Conservation (phyloP, 225 moss, liverwort and hornwort species). For the Polytrichum commune region DNA sequence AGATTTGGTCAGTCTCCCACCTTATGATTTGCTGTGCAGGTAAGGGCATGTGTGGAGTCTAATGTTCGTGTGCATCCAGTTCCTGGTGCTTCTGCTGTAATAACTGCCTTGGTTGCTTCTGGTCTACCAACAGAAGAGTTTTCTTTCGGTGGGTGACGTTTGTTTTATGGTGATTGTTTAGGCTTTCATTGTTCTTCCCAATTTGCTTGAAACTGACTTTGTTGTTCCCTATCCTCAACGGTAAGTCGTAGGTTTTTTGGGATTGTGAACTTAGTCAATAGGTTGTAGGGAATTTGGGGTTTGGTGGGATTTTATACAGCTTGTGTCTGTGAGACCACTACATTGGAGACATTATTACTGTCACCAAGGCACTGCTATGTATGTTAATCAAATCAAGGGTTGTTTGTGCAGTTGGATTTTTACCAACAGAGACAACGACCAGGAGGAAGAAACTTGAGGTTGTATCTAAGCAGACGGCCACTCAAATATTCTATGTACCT, state of each 20-base stretch:
- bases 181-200: too few species aligned
- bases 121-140: slow-evolving; percentile 91
- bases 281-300: not conserved
- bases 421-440: slow-evolving; percentile 56
- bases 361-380: too few species aligned
- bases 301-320: too few species aligned
- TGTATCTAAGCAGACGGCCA: slow-evolving; percentile 71
- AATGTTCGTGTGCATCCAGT: slow-evolving; percentile 81
- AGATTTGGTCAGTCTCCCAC: not conserved
- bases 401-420: slow-evolving; percentile 76
- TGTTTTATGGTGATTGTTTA: too few species aligned
- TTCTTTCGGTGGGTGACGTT: slow-evolving; percentile 59
- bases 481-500: slow-evolving; percentile 89
- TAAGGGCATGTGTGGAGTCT: slow-evolving; percentile 82
- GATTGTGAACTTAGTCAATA: too few species aligned
- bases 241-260: too few species aligned
- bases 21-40: slow-evolving; percentile 32
- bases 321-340: too few species aligned
- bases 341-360: too few species aligned
- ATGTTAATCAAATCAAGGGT: not conserved
- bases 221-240: too few species aligned
- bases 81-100: slow-evolving; percentile 89
- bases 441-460: slow-evolving; percentile 57
- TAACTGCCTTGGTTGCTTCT: slow-evolving; percentile 90
- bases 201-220: too few species aligned